Conservation (phyloP, 352 stramenopile species). For the Pythium dissimile region DNA sequence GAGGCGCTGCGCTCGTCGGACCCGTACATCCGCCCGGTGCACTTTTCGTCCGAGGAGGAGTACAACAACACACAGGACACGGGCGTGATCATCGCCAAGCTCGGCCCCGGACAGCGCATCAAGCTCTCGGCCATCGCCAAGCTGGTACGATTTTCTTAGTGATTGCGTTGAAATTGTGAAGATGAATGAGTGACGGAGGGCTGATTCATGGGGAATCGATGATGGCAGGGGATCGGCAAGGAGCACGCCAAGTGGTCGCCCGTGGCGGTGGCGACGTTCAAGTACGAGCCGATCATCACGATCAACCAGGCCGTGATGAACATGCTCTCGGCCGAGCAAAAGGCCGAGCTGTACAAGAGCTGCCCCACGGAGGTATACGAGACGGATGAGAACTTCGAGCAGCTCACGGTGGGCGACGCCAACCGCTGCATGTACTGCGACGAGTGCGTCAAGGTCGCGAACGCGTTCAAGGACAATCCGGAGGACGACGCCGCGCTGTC, state of each 20-base stretch:
- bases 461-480: constrained; percentile 92
- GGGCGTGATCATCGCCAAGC: constrained; percentile 96
- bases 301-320: constrained; percentile 91
- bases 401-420: constrained; percentile 61
- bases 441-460: constrained; percentile 91
- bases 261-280: constrained; percentile 93
- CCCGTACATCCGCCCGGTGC: constrained; percentile 82
- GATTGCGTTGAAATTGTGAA: not conserved
- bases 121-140: constrained; percentile 95
- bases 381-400: constrained; percentile 89
- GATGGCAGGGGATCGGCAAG: constrained; percentile 93
- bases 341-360: constrained; percentile 93
- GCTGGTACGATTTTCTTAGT: constrained; percentile 32
- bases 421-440: constrained; percentile 94
- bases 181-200: not conserved
- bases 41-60: constrained; percentile 86
- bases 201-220: not conserved
- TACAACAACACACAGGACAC: constrained; percentile 94
- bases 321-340: constrained; percentile 93
- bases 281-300: constrained; percentile 89
- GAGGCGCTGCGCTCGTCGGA: constrained; percentile 80
- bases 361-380: constrained; percentile 95
- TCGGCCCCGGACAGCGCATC: constrained; percentile 92
- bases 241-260: constrained; percentile 98
- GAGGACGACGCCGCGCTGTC: constrained; percentile 94